Evolutionary conservation across 306 rosid genomes (phyloP).

Genomic region (Prunus mume): DNA sequence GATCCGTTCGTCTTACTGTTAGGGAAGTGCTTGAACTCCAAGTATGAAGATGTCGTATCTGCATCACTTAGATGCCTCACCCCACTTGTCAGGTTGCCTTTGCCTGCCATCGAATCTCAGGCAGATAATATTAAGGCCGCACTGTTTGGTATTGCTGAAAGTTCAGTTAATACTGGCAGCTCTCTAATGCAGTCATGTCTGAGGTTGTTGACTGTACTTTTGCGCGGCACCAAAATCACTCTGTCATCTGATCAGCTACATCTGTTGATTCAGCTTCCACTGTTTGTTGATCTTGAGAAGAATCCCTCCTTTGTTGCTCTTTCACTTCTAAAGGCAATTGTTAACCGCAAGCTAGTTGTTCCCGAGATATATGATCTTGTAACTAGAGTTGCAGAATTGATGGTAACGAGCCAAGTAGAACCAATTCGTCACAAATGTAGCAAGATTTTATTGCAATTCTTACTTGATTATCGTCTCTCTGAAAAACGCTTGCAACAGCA

Average conservation of each 20-base stretch:
- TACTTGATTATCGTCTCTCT: conserved; percentile 74
- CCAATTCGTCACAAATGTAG: conserved; percentile 75
- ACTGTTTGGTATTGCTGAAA: conserved; percentile 65
- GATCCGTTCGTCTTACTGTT: conserved; percentile 77
- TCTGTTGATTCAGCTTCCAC: conserved; percentile 66
- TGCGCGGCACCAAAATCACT: conserved; percentile 63
- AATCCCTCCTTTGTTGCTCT: conserved; percentile 73
- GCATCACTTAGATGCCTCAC: conserved; percentile 75
- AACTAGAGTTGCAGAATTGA: conserved; percentile 71
- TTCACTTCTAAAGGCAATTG: conserved; percentile 77
- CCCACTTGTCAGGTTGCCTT: conserved; percentile 61
- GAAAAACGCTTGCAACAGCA: conserved; percentile 80
- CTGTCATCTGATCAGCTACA: conserved; percentile 70
- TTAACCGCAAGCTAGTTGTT: conserved; percentile 65
- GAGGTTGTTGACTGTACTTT: conserved; percentile 65
- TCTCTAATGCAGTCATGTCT: conserved; percentile 81
- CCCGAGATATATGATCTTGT: conserved; percentile 91
- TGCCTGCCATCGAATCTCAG: conserved; percentile 70
- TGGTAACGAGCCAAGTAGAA: conserved; percentile 89
- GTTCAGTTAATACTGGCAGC: conserved; percentile 54
- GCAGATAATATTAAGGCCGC: conserved; percentile 68
- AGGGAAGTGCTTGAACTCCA: conserved; percentile 59
- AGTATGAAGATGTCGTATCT: conserved; percentile 86
- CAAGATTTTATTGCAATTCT: conserved; percentile 74
- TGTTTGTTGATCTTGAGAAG: conserved; percentile 73